Evolutionary conservation across 2,329 filamentous ascomycete genomes (phyloP), one percentile per base, ranked within the genome.

Genomic region (Pseudocercospora pini-densiflorae): DNA sequence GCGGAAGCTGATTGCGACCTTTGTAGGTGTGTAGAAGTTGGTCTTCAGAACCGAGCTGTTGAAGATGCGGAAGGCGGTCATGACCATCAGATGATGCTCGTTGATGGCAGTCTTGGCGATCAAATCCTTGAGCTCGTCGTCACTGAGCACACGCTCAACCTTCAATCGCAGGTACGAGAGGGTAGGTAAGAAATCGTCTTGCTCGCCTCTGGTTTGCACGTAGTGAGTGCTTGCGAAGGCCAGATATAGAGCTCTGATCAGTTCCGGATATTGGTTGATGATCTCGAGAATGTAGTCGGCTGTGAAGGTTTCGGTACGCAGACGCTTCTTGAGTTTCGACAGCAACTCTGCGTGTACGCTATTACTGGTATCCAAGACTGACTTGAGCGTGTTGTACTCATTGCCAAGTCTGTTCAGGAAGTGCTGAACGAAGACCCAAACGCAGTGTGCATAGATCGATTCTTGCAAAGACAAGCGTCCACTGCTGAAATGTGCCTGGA

Each of bases 201-300:
- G 81, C 68, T 88, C 83, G 29, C 87, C 88, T 59, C 86, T 81
- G 24, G 87, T 89, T 76, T 90, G 88, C 23, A 90, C 87, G 72
- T 91, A 91, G 80, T 99, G 95, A 2, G 92, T 88, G 77, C 88
- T 93, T 68, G 95, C 95, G 79, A 99, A 99, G 0, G 93, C 90
- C 55, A 97, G 87, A 79, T 99, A 99, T 62, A 98, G 83, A 24
- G 90, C 89, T 71, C 94, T 91, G 63, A 99, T 90, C 24, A 99
- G 87, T 33, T 90, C 88, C 0, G 95, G 94, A 79, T 98, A 95
- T 59, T 90, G 90, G 78, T 90, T 89, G 81, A 99, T 97, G 78
- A 99, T 98, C 81, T 99, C 94, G 29, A 94, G 89, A 73, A 99
- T 98, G 83, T 99, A 99, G 77, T 97, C 94, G 4, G 95, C 92